Evolutionary conservation across 345 rosid genomes (phyloP).

Genomic region (Reutealis trisperma): DNA sequence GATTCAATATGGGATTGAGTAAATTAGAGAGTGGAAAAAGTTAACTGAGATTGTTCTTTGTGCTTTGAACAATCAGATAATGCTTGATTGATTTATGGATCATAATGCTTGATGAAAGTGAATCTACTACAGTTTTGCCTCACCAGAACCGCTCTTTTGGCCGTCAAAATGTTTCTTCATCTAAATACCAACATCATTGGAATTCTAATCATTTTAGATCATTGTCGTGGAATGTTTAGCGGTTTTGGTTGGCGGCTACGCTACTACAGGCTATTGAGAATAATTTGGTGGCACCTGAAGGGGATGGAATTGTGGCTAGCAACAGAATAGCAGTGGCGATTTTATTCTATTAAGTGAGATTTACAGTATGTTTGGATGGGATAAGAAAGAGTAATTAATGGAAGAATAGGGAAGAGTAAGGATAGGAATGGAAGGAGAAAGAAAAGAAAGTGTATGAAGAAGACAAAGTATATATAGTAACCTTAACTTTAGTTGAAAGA

Average conservation of each 20-base stretch:
- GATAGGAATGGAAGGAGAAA: no score
- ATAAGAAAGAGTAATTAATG: no score
- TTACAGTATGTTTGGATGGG: no score
- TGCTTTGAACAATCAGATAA: slow-evolving; percentile 49
- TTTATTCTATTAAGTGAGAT: no score
- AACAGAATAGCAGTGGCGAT: slow-evolving; percentile 67
- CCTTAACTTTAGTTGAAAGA: no score
- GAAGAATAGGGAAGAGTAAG: no score
- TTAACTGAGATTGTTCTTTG: slow-evolving; percentile 45
- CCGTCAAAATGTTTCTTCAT: slow-evolving; percentile 31
- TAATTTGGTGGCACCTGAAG: slow-evolving; percentile 58
- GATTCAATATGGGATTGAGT: slow-evolving; percentile 47
- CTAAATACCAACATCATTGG: slow-evolving; percentile 42
- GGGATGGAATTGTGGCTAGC: slow-evolving; percentile 51
- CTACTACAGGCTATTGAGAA: slow-evolving; percentile 78
- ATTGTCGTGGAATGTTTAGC: slow-evolving; percentile 90
- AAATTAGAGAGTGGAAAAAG: slow-evolving; percentile 48
- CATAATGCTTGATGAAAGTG: slow-evolving; percentile 87
- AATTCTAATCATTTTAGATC: slow-evolving; percentile 72
- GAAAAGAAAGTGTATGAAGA: no score
- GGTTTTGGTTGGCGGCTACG: slow-evolving; percentile 95
- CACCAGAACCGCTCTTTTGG: slow-evolving; percentile 89
- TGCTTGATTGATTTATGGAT: slow-evolving; percentile 67
- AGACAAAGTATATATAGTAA: no score
- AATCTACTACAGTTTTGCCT: slow-evolving; percentile 43